Conservation (phyloP, 306 rosid genomes). For the Dalbergia oliveri region DNA sequence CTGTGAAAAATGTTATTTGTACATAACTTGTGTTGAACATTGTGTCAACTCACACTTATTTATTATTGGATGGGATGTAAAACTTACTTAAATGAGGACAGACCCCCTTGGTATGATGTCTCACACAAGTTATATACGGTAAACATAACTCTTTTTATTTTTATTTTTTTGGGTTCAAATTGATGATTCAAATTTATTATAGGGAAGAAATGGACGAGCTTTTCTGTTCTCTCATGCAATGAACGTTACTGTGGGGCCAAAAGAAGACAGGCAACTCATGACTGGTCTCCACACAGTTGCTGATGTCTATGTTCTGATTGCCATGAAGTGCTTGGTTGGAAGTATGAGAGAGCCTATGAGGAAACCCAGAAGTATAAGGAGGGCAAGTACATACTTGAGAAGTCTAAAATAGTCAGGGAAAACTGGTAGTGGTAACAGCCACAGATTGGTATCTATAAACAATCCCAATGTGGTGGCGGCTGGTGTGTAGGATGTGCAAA, state of each 20-base stretch:
- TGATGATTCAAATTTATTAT: conserved; percentile 29
- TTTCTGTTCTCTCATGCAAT: conserved; percentile 65
- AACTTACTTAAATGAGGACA: too few species aligned
- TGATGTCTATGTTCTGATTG: conserved; percentile 71
- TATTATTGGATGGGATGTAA: too few species aligned
- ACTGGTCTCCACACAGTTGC: conserved; percentile 66
- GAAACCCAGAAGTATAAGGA: conserved; percentile 58
- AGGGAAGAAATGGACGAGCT: conserved; percentile 81
- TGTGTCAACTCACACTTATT: too few species aligned
- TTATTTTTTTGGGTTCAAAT: not conserved
- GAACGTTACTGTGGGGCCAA: conserved; percentile 50
- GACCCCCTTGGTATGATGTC: too few species aligned
- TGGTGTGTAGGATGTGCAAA: conserved; percentile 27
- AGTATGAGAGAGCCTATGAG: conserved; percentile 66
- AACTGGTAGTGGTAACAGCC: conserved; percentile 22
- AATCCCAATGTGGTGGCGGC: not conserved
- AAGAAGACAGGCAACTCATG: conserved; percentile 56
- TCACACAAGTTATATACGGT: too few species aligned
- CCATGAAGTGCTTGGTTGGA: conserved; percentile 68
- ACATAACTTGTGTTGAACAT: too few species aligned
- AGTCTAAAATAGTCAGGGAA: conserved; percentile 49
- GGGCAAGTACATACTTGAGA: conserved; percentile 58
- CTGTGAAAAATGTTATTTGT: too few species aligned
- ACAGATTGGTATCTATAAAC: conserved; percentile 41
- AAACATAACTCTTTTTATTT: not conserved